Evolutionary conservation across 192 early-diverging fungal species (phyloP), one percentile per base, ranked within the genome.

Genomic region (Coemansia sp.): DNA sequence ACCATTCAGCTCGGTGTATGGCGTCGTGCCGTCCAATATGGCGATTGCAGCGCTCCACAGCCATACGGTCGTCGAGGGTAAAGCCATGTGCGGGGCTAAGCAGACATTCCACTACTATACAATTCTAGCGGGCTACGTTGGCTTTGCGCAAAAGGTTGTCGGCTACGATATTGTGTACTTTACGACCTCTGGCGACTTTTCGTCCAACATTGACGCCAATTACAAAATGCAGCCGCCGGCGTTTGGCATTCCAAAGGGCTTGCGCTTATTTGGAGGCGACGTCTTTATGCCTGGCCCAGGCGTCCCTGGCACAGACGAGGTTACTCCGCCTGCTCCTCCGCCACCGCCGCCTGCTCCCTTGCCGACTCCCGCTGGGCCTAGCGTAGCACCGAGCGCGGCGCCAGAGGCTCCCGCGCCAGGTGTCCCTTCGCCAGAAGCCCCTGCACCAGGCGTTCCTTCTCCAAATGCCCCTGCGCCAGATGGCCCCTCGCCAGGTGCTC

Each of bases 1-100:
- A 11, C 74, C 74, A 16, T 76, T 46, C 27, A 62, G 74, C 47
- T 27, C 69, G 7, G 33, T 64, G 12, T 71, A 71, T n/a, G 74
- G 58, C 2, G 24, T 53, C 1, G 57, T 67, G 13, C 13, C 34
- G 3, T 18, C 66, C 3, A 36, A 49, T 1, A 66, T 76, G 60
- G 74, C 69, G 12, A 65, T 60, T 1, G 74, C 57, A 1, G 74
- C 69, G 12, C 22, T 76, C 1, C 70, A 71, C 50, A 70, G 68
- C 36, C 74, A 76, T 52, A 41, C 64, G 9, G 58, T 68, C 16
- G 58, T 66, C 18, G 62, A 44, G 20, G 69, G 68, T 49, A 31
- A 47, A 31, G 31, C 55, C 33, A 57, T 69, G 47, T 75, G 73
- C 18, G 62, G 67, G 15, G 49, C 61, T 31, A 46, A 33, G 44